Evolutionary conservation across 495 filamentous ascomycete genomes (phyloP).

Genomic region (Daldinia decipiens): DNA sequence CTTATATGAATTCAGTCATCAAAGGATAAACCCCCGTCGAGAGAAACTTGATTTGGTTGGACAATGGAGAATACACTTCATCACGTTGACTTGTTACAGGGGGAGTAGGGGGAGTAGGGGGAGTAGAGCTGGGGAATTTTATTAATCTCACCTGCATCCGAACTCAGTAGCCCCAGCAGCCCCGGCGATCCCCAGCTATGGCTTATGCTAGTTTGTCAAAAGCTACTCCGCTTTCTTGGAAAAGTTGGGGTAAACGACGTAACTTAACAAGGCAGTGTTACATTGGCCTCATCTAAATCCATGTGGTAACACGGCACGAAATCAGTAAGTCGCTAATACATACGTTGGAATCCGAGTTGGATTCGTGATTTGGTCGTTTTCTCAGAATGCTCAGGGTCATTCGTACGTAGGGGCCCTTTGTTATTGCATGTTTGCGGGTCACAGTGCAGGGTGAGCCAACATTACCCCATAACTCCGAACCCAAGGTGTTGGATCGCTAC

Average conservation of each 20-base stretch:
- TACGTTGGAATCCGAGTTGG: constrained; percentile 13
- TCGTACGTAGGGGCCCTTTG: constrained; percentile 19
- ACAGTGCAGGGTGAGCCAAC: constrained; percentile 17
- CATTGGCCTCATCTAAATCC: constrained; percentile 36
- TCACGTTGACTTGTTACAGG: constrained; percentile 37
- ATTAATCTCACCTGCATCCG: constrained; percentile 47
- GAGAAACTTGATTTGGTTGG: constrained; percentile 43
- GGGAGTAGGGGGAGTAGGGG: no score
- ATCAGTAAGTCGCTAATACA: constrained; percentile 37
- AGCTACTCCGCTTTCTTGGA: constrained; percentile 51
- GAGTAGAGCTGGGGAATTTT: constrained; percentile 35
- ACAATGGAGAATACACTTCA: constrained; percentile 36
- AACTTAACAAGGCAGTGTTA: constrained; percentile 35
- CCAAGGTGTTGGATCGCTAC: constrained; percentile 30
- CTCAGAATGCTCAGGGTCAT: constrained; percentile 26
- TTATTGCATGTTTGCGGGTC: constrained; percentile 40
- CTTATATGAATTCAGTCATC: constrained; percentile 45
- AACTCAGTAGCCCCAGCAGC: constrained; percentile 20
- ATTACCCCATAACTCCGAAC: constrained; percentile 6
- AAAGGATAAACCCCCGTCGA: constrained; percentile 32
- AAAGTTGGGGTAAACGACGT: constrained; percentile 48
- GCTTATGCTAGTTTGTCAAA: constrained; percentile 15
- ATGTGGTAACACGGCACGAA: constrained; percentile 42
- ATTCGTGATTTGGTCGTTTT: constrained; percentile 24
- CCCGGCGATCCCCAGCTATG: constrained; percentile 43